These are phyloP conservation scores for Dalbergia oliveri DNA, from an alignment of 306 rosid species.

Conservation along the genomic window DNA sequence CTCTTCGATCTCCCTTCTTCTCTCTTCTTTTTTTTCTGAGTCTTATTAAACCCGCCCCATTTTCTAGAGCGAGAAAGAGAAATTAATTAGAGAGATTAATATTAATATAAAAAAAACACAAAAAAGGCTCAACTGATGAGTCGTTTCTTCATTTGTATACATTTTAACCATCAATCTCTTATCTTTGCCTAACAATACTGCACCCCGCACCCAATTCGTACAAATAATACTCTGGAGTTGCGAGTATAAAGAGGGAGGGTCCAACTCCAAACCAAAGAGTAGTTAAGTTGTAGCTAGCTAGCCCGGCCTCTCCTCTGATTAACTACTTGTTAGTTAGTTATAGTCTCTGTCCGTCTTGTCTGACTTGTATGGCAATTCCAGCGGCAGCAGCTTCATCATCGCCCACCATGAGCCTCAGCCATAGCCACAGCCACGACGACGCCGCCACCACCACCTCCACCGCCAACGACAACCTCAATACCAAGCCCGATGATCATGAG, in stretches of 20 bases:
- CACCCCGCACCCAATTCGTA: slow-evolving; percentile 41
- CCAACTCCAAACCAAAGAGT: slow-evolving; percentile 28
- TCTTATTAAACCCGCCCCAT: not conserved
- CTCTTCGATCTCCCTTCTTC: slow-evolving; percentile 43
- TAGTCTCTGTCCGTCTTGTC: not conserved
- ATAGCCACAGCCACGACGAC: slow-evolving; percentile 58
- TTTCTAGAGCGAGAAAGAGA: slow-evolving; percentile 34
- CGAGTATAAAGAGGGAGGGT: slow-evolving; percentile 42
- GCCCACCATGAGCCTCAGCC: slow-evolving; percentile 54
- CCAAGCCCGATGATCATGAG: slow-evolving; percentile 67
- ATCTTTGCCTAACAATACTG: slow-evolving; percentile 48
- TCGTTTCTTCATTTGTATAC: slow-evolving; percentile 11
- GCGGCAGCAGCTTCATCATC: slow-evolving; percentile 45
- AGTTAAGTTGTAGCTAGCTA: not conserved
- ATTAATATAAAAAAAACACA: not conserved
- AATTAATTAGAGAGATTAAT: not conserved
- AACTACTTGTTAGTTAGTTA: not conserved
- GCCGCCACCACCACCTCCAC: slow-evolving; percentile 12
- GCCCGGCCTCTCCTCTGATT: not conserved
- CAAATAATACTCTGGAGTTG: not conserved
- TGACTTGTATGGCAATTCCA: slow-evolving; percentile 72
- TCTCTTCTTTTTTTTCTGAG: slow-evolving; percentile 14
- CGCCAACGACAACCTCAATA: slow-evolving; percentile 16
- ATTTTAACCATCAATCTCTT: slow-evolving; percentile 52
- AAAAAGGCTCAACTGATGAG: not conserved